Percentiles rank a stretch among this genome's conserved stretches.
phyloP scores from a whole-genome alignment of 2,329 filamentous ascomycete genomes.

The Mycocentrospora acerina region DNA sequence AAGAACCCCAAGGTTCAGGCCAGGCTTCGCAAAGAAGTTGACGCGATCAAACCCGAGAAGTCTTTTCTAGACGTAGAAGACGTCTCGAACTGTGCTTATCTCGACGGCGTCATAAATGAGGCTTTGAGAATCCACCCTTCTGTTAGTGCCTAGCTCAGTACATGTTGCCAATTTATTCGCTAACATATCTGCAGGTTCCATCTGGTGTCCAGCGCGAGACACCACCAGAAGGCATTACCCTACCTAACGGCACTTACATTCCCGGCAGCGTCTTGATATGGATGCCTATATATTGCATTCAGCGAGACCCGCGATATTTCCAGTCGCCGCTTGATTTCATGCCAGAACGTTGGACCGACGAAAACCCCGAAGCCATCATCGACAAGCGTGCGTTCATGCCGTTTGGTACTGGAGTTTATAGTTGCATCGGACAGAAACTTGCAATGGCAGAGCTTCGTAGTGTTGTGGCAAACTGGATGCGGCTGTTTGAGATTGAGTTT shows the following conservation, averaged over 20 bases:
- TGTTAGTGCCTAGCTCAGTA: slow-evolving; percentile 10
- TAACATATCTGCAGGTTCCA: slow-evolving; percentile 23
- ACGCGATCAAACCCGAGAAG: slow-evolving; percentile 16
- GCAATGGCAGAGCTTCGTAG: slow-evolving; percentile 66
- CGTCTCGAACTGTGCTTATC: slow-evolving; percentile 24
- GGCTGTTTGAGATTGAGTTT: slow-evolving; percentile 57
- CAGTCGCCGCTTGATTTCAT: slow-evolving; percentile 25
- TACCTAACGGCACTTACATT: slow-evolving; percentile 32
- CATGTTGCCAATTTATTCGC: neutral
- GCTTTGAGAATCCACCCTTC: slow-evolving; percentile 33
- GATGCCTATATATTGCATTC: slow-evolving; percentile 34
- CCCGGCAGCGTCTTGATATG: slow-evolving; percentile 31
- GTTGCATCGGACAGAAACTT: slow-evolving; percentile 69
- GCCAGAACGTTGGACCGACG: slow-evolving; percentile 35
- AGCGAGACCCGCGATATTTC: slow-evolving; percentile 33
- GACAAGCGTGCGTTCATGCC: slow-evolving; percentile 66
- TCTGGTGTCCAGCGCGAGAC: slow-evolving; percentile 36
- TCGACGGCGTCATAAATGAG: slow-evolving; percentile 37
- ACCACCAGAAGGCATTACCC: slow-evolving; percentile 33
- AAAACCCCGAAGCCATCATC: slow-evolving; percentile 19
- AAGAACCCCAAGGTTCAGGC: slow-evolving; percentile 19
- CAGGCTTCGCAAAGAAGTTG: slow-evolving; percentile 24
- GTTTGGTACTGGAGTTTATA: slow-evolving; percentile 67
- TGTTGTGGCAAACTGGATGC: slow-evolving; percentile 61
- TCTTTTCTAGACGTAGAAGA: slow-evolving; percentile 29